Evolutionary conservation across 768 basidiomycete genomes (phyloP), one percentile per base, ranked within the genome.

Genomic region (Astraeus odoratus): DNA sequence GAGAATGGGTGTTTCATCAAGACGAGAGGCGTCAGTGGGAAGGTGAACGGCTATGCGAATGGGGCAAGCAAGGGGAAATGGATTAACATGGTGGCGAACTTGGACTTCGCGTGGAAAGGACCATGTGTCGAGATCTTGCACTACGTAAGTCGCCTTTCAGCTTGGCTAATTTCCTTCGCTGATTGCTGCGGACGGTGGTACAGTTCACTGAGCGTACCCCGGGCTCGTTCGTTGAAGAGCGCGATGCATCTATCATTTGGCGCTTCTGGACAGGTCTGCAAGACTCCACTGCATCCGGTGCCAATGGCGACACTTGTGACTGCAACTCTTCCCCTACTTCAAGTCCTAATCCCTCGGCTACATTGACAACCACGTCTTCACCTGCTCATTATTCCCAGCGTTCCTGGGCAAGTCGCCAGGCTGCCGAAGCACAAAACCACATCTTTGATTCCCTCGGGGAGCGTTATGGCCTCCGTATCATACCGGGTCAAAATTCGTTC

Each of bases 151-250:
- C 4, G 23, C 19, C 20, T 39, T 1, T 38, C n/a, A 27, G n/a
- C 13, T 50, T 37, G 42, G n/a, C 9, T 10, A 24, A 19, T 19
- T 12, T 16, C 30, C 10, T 49, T 37, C 19, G 15, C 44, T 25
- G 39, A 23, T 10, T 10, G 39, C 52, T 18, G 29, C 22, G 15
- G 18, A 35, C 25, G 33, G 5, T 2, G 5, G n/a, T 0, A 6
- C 53, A 92, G 89, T 92, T 91, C 67, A 80, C 86, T 4, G 90
- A 93, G 63, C 83, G 90, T 19, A 93, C 90, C 0, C 87, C 90
- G 0, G 86, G 84, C 1, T 81, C 88, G 3, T 87, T 86, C 57
- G 76, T 92, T 36, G 88, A 92, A 52, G 84, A 90, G 57, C 78
- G 88, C 22, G 80, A 84, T 27, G 83, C 88, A 0, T 89, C 86